A percentile compares a stretch with the other conserved stretches of the same genome.
Evolutionary conservation across 805 yeast genomes (phyloP).

Genomic region (Yamadazyma sp.): DNA sequence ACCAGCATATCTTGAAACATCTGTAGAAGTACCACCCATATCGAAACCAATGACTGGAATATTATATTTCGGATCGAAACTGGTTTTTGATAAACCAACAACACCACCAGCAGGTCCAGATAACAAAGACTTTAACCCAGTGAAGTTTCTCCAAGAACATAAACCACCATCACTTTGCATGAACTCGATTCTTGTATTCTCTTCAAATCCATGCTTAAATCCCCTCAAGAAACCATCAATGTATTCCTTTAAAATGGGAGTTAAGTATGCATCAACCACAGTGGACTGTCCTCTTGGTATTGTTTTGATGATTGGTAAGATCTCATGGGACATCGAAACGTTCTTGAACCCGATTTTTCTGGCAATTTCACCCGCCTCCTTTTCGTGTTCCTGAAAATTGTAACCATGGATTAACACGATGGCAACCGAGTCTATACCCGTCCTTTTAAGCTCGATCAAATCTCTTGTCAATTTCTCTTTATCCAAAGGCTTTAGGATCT

Average conservation of each 20-base stretch:
- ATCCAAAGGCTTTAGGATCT: slow-evolving; percentile 58
- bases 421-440: slow-evolving; percentile 70
- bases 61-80: slow-evolving; percentile 37
- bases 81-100: slow-evolving; percentile 21
- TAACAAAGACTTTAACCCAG: slow-evolving; percentile 21
- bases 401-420: slow-evolving; percentile 74
- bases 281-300: slow-evolving; percentile 78
- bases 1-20: slow-evolving; percentile 73
- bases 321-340: slow-evolving; percentile 64
- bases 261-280: slow-evolving; percentile 78
- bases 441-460: slow-evolving; percentile 46
- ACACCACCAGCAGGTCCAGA: slow-evolving; percentile 29
- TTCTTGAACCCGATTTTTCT: slow-evolving; percentile 63
- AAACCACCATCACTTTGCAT: slow-evolving; percentile 26
- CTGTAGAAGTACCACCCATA: slow-evolving; percentile 92
- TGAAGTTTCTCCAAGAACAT: slow-evolving; percentile 19
- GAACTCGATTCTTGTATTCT: slow-evolving; percentile 23
- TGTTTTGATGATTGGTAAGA: slow-evolving; percentile 77
- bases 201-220: slow-evolving; percentile 47
- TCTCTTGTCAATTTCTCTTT: slow-evolving; percentile 40
- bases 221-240: slow-evolving; percentile 63
- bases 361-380: slow-evolving; percentile 46
- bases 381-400: slow-evolving; percentile 71
- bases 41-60: slow-evolving; percentile 79
- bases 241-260: slow-evolving; percentile 74